Base-by-base conservation (phyloP, 1,284 basidiomycete genomes). In the Papiliotrema nemorosa region DNA sequence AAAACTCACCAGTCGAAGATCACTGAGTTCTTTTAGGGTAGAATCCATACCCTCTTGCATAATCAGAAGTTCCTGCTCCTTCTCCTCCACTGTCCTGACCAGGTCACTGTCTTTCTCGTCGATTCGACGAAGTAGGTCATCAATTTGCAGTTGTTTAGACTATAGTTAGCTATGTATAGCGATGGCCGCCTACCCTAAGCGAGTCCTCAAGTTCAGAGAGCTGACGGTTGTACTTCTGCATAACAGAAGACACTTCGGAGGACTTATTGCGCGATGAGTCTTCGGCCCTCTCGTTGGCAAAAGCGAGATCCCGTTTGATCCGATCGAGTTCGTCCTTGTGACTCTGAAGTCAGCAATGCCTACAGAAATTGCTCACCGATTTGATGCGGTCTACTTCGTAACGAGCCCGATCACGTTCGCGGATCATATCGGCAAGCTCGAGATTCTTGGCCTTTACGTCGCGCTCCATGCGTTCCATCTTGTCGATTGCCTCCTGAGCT, bases 391-490 rank as follows among this genome's bases (percentile, higher is more conserved):
- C 96, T n/a, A 97, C 78, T 62, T 99, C 96, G 69, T 97, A 97
- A 38, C 96, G 80, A 27, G 94, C 92, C 54, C 94, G 82, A 72
- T 99, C 96, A 34, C 96, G 84, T 75, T 98, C 96, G 47, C 94
- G 84, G 63, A 99, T 88, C 96, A 99, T 98, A 70, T 98, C 96
- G 25, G 94, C 94, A 29, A 99, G 79, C 74, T 98, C 96, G 50
- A 99, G 77, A 70, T 97, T 99, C 82, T 99, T 99, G 36, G 90
- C 81, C 78, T 98, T 98, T 65, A 97, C 80, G 72, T 99, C 96
- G 33, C 93, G 81, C 73, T 99, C 96, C 93, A 98, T 98, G 54
- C 93, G 81, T 75, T 98, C 96, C 92, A 98, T 97, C 66, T 86
- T 87, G 75, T 98, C 94, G 47, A 98, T 87, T n/a, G 94, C 90